Conservation (phyloP, 331 rosid species). For the Malus hybrid region DNA sequence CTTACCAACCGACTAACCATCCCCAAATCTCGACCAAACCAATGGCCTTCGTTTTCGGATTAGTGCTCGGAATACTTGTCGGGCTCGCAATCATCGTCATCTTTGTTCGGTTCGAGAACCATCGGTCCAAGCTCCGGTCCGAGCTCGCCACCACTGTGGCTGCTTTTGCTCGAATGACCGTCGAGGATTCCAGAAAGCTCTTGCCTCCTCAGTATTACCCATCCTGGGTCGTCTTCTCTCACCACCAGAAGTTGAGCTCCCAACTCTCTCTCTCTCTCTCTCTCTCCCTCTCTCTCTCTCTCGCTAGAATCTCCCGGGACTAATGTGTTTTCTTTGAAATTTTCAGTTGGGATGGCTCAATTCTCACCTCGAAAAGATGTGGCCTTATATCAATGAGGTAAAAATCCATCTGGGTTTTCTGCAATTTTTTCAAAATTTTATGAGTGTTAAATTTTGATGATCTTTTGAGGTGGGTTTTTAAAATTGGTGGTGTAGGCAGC, state of each 20-base stretch:
- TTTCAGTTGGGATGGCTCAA: slow-evolving; percentile 82
- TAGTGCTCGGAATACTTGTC: slow-evolving; percentile 54
- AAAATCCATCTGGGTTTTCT: slow-evolving; percentile 1
- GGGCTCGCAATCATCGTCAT: slow-evolving; percentile 55
- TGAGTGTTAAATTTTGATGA: not conserved
- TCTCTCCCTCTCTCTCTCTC: not conserved
- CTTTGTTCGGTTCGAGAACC: slow-evolving; percentile 63
- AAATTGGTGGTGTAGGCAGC: slow-evolving; percentile 53
- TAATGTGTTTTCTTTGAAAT: not conserved
- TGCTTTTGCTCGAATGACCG: slow-evolving; percentile 77
- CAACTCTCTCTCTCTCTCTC: not conserved
- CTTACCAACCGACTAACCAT: not conserved
- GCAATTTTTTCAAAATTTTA: not conserved
- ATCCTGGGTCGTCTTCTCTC: slow-evolving; percentile 90
- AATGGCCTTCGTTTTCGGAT: slow-evolving; percentile 76
- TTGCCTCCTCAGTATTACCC: slow-evolving; percentile 70
- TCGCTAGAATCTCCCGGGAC: not conserved
- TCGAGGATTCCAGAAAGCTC: slow-evolving; percentile 78
- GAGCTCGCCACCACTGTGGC: slow-evolving; percentile 70
- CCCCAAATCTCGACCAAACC: not conserved
- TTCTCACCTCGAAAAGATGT: slow-evolving; percentile 73
- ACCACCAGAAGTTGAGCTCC: slow-evolving; percentile 59
- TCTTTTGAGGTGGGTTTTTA: not conserved
- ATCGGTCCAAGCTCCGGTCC: slow-evolving; percentile 55
- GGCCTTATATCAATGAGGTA: slow-evolving; percentile 93